Evolutionary conservation across 345 rosid genomes (phyloP).

Genomic region (Cardamine occulta): DNA sequence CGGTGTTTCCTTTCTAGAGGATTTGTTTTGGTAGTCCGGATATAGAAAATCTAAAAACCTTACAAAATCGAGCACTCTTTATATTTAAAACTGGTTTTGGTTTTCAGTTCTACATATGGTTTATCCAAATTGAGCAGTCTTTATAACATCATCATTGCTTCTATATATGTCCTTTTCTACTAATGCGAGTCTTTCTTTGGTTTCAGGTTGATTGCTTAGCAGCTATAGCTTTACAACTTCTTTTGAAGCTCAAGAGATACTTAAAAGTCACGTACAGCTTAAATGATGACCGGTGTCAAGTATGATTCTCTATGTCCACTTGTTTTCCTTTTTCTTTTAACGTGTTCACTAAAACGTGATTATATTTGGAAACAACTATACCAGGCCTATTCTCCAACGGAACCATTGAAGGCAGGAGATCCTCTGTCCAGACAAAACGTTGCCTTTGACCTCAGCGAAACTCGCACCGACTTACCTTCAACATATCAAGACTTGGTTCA

Average conservation of each 20-base stretch:
- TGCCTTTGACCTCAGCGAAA: conserved; percentile 68
- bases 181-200: conserved; percentile 17
- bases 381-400: conserved; percentile 91
- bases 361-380: not conserved
- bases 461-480: conserved; percentile 55
- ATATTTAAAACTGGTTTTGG: not conserved
- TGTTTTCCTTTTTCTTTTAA: not conserved
- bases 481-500: conserved; percentile 68
- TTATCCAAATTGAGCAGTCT: conserved; percentile 13
- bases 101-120: not conserved
- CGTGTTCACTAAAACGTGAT: conserved; percentile 2
- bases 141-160: conserved; percentile 11
- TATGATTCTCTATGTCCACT: conserved; percentile 33
- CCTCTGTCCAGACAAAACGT: conserved; percentile 71
- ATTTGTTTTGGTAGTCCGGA: not conserved
- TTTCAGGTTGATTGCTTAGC: conserved; percentile 75
- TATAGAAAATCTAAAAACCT: not conserved
- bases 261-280: conserved; percentile 84
- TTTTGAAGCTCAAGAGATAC: conserved; percentile 90
- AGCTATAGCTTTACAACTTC: conserved; percentile 86
- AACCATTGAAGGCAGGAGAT: conserved; percentile 79
- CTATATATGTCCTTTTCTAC: conserved; percentile 10
- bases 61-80: conserved; percentile 1
- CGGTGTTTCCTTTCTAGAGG: not conserved
- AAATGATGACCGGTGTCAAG: conserved; percentile 96